These are phyloP conservation scores for Gyromitra esculenta DNA, from an alignment of 2,329 filamentous ascomycete genomes.

Conservation along the genomic window DNA sequence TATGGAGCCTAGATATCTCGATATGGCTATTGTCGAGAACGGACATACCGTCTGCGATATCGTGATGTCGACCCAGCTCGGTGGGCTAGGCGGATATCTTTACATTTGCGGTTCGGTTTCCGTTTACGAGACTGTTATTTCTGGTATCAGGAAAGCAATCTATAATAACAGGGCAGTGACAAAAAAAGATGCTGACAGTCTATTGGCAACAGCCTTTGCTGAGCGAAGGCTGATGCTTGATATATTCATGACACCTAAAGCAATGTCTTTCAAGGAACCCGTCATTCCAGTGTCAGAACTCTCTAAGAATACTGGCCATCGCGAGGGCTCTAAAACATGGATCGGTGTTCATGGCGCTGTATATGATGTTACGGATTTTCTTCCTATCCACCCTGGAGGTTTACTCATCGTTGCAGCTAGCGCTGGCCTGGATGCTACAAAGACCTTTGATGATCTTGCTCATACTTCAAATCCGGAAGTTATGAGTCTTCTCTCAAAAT, in stretches of 20 bases:
- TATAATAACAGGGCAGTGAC: conserved; percentile 67
- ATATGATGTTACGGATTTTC: conserved; percentile 67
- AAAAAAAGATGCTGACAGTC: conserved; percentile 65
- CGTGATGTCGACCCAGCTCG: conserved; percentile 68
- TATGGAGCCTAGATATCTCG: conserved; percentile 66
- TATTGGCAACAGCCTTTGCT: conserved; percentile 67
- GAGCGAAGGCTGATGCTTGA: conserved; percentile 69
- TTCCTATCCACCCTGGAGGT: conserved; percentile 67
- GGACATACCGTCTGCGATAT: conserved; percentile 66
- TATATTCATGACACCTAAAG: conserved; percentile 68
- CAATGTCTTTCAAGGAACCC: conserved; percentile 65
- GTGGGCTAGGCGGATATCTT: conserved; percentile 64
- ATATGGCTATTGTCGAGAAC: conserved; percentile 66
- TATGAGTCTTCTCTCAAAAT: conserved; percentile 66
- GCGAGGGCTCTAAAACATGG: conserved; percentile 64
- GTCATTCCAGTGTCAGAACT: conserved; percentile 66
- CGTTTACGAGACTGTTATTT: conserved; percentile 68
- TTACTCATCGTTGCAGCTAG: conserved; percentile 68
- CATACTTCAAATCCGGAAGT: conserved; percentile 69
- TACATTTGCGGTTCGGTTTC: conserved; percentile 66
- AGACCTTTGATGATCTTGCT: conserved; percentile 67
- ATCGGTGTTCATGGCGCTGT: conserved; percentile 67
- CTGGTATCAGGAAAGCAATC: conserved; percentile 67
- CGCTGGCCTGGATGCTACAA: conserved; percentile 67
- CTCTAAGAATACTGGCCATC: conserved; percentile 66